phyloP scores from a whole-genome alignment of 2,329 filamentous ascomycete species.

The Stagonosporopsis tanaceti region DNA sequence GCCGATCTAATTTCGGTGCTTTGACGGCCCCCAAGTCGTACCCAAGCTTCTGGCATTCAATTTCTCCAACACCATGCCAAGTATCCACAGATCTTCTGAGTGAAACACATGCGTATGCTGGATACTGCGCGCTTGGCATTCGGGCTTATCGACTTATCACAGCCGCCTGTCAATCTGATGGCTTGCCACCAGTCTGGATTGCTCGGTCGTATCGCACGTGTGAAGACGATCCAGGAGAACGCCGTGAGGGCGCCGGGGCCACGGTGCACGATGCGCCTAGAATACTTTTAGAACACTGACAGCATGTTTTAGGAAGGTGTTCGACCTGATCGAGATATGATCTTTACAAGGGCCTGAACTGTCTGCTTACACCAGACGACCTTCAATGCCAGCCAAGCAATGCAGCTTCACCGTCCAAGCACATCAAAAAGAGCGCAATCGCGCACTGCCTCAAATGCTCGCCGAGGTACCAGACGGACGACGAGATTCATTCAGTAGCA shows the following conservation, averaged over 20 bases:
- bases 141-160: slow-evolving; percentile 13
- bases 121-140: slow-evolving; percentile 13
- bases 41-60: slow-evolving; percentile 11
- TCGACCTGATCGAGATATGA: not conserved
- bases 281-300: not conserved
- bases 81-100: not conserved
- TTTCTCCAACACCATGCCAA: slow-evolving; percentile 21
- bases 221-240: not conserved
- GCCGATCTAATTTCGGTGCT: slow-evolving; percentile 9
- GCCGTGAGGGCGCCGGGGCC: not conserved
- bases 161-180: not conserved
- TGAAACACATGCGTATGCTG: slow-evolving; percentile 1
- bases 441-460: not conserved
- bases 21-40: slow-evolving; percentile 7
- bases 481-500: not conserved
- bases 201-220: slow-evolving; percentile 1
- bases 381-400: not conserved
- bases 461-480: not conserved
- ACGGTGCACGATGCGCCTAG: slow-evolving; percentile 4
- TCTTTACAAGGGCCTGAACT: not conserved
- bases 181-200: not conserved
- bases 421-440: not conserved
- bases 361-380: not conserved
- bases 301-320: not conserved
- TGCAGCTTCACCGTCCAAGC: not conserved